A percentile compares a stretch with the other conserved stretches of the same genome.
Conservation (phyloP, 177 flowering plant genomes). For the Vitis hybrid region DNA sequence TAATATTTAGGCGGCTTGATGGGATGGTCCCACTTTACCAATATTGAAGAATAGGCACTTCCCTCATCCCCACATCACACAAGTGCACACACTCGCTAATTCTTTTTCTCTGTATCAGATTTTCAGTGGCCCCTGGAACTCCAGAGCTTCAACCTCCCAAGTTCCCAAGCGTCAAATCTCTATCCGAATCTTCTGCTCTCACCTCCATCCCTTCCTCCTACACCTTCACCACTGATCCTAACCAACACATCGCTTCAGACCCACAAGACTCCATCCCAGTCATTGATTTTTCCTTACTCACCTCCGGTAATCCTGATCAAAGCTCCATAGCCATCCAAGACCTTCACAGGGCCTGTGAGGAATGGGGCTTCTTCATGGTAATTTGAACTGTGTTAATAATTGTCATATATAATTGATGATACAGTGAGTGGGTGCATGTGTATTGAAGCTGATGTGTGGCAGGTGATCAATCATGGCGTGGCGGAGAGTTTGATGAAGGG, state of each 20-base stretch:
- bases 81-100: too few species aligned
- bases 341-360: slow-evolving; percentile 49
- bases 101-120: too few species aligned
- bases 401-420: too few species aligned
- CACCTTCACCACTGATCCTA: slow-evolving; percentile 16
- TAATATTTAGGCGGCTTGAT: too few species aligned
- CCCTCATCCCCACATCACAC: too few species aligned
- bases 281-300: slow-evolving; percentile 60
- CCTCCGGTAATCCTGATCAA: slow-evolving; percentile 32
- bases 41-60: too few species aligned
- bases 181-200: slow-evolving; percentile 45
- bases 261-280: slow-evolving; percentile 39
- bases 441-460: neutral
- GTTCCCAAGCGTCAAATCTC: slow-evolving; percentile 21
- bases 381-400: too few species aligned
- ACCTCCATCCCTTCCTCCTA: slow-evolving; percentile 48
- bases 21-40: too few species aligned
- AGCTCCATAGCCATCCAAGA: slow-evolving; percentile 43
- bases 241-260: slow-evolving; percentile 5
- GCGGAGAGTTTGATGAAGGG: slow-evolving; percentile 37
- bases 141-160: too few species aligned
- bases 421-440: too few species aligned
- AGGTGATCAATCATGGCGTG: slow-evolving; percentile 71
- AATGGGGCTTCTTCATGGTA: slow-evolving; percentile 85
- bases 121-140: too few species aligned